Base-by-base conservation (phyloP, 1,139 yeast genomes). In the Geotrichum restrictum region DNA sequence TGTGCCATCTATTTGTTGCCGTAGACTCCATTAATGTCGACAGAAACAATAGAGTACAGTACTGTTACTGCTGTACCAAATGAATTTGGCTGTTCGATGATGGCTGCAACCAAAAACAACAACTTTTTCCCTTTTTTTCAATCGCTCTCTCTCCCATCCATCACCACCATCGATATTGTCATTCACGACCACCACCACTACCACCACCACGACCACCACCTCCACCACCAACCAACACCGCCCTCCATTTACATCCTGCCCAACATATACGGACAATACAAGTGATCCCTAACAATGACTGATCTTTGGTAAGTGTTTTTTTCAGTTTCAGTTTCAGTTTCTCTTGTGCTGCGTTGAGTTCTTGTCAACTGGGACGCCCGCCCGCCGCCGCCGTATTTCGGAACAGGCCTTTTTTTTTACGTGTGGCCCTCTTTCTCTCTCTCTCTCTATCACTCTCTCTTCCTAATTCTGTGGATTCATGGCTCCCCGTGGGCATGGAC, bases 231-330 rank as follows among this genome's bases (percentile, higher is more conserved):
- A 11, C 32, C n/a, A n/a, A n/a, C n/a, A n/a, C 16, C 36, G 5
- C 36, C 16, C 36, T 11, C 16, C n/a, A 33, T 33, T 19, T 16
- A 37, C 40, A 37, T 4, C 16, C 36, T 24, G 29, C 29, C 29
- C 29, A 24, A 24, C 29, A 5, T 24, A 5, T 24, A 24, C 29
- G 29, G 29, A 24, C 29, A 34, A 34, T 34, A 34, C 37, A n/a
- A 34, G 18, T 3, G 18, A 16, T 5, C 18, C 10, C 13, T 32
- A 14, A 46, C 40, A 50, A 54, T 54, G 57, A 42, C 57, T 43
- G 57, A 54, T 46, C 57, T 54, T 43, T 54, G 57, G 57, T 54
- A 49, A 13, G 57, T 54, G 8, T 24, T 39, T 8, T 33, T 11
- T 31, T 38, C 11, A 5, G 22, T 13, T 36, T n/a, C 22, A 16